Evolutionary conservation across 2,329 filamentous ascomycete species (phyloP).

Genomic region (Cladophialophora yegresii): DNA sequence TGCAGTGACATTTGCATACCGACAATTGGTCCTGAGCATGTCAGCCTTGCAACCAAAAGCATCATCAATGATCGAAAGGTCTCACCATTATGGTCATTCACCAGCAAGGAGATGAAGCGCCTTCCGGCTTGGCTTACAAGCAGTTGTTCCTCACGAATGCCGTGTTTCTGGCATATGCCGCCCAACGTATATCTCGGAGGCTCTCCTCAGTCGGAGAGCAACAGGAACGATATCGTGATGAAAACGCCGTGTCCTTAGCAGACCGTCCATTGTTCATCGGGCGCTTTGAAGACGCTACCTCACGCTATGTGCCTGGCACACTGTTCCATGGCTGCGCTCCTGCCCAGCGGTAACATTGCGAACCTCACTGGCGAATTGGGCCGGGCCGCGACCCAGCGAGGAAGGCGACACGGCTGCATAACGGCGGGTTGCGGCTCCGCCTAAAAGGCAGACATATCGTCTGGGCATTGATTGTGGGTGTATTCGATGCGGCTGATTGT

Average conservation of each 20-base stretch:
- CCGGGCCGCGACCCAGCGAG: background rate
- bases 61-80: background rate
- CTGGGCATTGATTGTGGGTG: background rate
- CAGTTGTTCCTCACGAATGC: background rate
- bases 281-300: background rate
- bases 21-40: background rate
- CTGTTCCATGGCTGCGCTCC: background rate
- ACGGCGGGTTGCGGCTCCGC: background rate
- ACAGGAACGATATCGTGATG: background rate
- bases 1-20: conserved; percentile 11
- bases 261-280: background rate
- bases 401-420: background rate
- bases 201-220: background rate
- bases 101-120: background rate
- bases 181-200: background rate
- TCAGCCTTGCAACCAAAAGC: background rate
- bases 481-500: background rate
- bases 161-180: background rate
- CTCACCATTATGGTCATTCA: conserved; percentile 1
- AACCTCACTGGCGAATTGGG: background rate
- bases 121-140: background rate
- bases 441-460: background rate
- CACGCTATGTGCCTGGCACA: background rate
- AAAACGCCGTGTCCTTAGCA: background rate
- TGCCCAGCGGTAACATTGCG: background rate